Evolutionary conservation across 2,329 filamentous ascomycete species (phyloP).

Genomic region (Zasmidium cellare): DNA sequence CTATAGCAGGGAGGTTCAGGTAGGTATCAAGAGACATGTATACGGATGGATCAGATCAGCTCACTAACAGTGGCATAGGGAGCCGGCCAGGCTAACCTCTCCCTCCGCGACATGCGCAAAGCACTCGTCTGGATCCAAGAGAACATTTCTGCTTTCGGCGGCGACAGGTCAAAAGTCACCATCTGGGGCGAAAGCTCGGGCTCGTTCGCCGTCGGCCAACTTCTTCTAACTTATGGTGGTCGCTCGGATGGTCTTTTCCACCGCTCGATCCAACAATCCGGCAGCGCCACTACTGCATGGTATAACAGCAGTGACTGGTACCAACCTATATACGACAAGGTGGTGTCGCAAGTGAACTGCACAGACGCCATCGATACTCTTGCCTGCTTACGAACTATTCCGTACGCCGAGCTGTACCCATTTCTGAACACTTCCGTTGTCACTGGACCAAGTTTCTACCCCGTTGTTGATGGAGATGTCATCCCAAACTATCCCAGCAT

Average conservation of each 20-base stretch:
- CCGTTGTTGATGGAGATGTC: conserved; percentile 58
- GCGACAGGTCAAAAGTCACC: conserved; percentile 16
- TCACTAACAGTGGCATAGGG: conserved; percentile 33
- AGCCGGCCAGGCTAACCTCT: conserved; percentile 53
- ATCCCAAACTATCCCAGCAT: conserved; percentile 53
- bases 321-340: conserved; percentile 63
- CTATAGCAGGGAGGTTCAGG: conserved; percentile 52
- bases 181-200: conserved; percentile 38
- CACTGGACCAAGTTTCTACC: conserved; percentile 37
- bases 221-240: conserved; percentile 47
- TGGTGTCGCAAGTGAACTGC: conserved; percentile 45
- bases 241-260: conserved; percentile 51
- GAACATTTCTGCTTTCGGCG: conserved; percentile 36
- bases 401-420: conserved; percentile 25
- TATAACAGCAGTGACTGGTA: conserved; percentile 26
- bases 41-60: not conserved
- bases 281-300: conserved; percentile 20
- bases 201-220: conserved; percentile 45
- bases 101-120: conserved; percentile 45
- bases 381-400: conserved; percentile 62
- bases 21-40: not conserved
- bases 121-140: conserved; percentile 46
- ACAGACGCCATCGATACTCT: conserved; percentile 20
- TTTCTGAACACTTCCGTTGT: conserved; percentile 26
- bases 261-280: conserved; percentile 48